These are phyloP conservation scores for Sporisorium exsertum DNA, from an alignment of 1,284 basidiomycete genomes.

Conservation along the genomic window DNA sequence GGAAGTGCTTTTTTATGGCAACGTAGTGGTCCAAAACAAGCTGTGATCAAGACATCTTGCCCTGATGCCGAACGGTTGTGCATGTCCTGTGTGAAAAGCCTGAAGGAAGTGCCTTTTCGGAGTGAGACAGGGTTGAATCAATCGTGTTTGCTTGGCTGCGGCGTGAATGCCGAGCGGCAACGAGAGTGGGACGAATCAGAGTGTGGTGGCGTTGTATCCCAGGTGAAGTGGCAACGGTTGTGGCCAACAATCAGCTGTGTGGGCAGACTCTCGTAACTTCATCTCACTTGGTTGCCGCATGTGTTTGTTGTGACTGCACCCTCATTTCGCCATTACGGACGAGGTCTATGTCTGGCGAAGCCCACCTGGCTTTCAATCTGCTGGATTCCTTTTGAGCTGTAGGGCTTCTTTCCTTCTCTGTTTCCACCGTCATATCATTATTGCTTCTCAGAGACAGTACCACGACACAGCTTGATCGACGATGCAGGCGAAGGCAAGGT, in stretches of 20 bases:
- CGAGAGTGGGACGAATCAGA: not conserved
- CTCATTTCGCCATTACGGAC: not conserved
- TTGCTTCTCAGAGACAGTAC: no score
- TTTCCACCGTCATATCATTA: not conserved
- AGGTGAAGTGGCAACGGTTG: not conserved
- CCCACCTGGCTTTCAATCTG: not conserved
- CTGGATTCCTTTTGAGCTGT: not conserved
- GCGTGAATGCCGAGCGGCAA: not conserved
- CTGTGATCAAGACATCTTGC: no score
- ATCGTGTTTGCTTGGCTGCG: not conserved
- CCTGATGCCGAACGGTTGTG: no score
- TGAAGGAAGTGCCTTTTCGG: no score
- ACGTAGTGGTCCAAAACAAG: no score
- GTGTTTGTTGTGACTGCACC: not conserved
- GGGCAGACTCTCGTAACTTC: not conserved
- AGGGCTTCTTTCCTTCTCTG: not conserved
- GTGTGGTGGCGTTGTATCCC: not conserved
- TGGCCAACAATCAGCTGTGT: not conserved
- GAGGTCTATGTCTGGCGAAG: not conserved
- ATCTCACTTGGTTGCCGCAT: not conserved
- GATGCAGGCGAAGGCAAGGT: not conserved
- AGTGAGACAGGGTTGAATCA: no score
- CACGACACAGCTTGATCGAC: not conserved
- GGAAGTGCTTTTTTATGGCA: no score
- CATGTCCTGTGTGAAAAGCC: no score